A percentile compares a stretch with the other conserved stretches of the same genome.
These are phyloP conservation scores for Coprinopsis sp. DNA, from an alignment of 768 basidiomycete genomes.

Conservation along the genomic window DNA sequence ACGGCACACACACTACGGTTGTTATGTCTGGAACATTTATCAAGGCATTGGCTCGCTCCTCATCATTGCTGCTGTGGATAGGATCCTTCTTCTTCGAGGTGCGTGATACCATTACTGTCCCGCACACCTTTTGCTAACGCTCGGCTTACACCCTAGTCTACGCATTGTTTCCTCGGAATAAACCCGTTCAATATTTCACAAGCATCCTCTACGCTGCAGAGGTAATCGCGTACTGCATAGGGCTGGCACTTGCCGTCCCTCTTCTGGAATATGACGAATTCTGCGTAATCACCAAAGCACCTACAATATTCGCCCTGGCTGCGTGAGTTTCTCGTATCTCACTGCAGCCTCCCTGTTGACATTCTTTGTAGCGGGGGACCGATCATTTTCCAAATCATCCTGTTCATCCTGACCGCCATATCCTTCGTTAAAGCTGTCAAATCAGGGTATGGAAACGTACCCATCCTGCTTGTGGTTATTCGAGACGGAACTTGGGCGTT, in stretches of 20 bases:
- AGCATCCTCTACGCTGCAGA: conserved; percentile 24
- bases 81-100: conserved; percentile 38
- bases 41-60: not conserved
- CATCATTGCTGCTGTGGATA: conserved; percentile 24
- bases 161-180: conserved; percentile 22
- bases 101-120: not conserved
- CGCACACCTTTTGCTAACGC: not conserved
- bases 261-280: conserved; percentile 29
- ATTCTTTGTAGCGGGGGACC: conserved; percentile 21
- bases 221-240: conserved; percentile 26
- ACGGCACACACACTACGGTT: not conserved
- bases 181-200: conserved; percentile 22
- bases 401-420: conserved; percentile 34
- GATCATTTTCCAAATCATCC: conserved; percentile 32
- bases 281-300: conserved; percentile 25
- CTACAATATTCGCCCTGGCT: conserved; percentile 26
- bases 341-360: not conserved
- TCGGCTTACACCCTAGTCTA: not conserved
- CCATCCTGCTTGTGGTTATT: conserved; percentile 35
- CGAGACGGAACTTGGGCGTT: conserved; percentile 45
- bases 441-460: conserved; percentile 37
- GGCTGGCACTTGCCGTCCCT: conserved; percentile 26
- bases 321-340: conserved; percentile 19
- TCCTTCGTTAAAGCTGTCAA: conserved; percentile 32
- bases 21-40: conserved; percentile 4